phyloP scores from a whole-genome alignment of 2,329 filamentous ascomycete species.

The Sporothrix brunneoviolacea region DNA sequence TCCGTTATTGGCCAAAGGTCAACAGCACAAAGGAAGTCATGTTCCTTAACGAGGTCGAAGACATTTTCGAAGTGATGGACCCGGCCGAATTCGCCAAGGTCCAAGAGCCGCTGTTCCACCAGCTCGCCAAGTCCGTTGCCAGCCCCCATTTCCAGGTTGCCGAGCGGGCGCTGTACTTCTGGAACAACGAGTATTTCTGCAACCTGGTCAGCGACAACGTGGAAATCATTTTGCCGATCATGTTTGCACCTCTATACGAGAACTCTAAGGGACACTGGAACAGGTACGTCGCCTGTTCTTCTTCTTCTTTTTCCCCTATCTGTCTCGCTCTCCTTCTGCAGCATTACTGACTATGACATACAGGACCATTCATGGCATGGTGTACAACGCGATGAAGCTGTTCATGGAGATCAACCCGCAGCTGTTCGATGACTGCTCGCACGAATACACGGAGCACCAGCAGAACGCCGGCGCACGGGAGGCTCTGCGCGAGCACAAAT shows the following conservation, averaged over 20 bases:
- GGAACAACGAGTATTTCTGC: slow-evolving; percentile 99
- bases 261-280: slow-evolving; percentile 99
- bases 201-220: slow-evolving; percentile 99
- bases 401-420: slow-evolving; percentile 99
- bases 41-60: slow-evolving; percentile 98
- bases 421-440: slow-evolving; percentile 96
- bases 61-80: slow-evolving; percentile 99
- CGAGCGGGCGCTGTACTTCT: slow-evolving; percentile 95
- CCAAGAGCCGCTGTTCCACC: slow-evolving; percentile 94
- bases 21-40: slow-evolving; percentile 99
- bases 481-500: slow-evolving; percentile 74
- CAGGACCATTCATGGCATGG: slow-evolving; percentile 99
- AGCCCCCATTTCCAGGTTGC: slow-evolving; percentile 99
- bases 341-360: background rate
- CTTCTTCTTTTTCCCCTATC: background rate
- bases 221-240: slow-evolving; percentile 95
- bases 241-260: slow-evolving; percentile 97
- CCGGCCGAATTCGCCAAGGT: slow-evolving; percentile 98
- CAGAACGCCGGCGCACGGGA: slow-evolving; percentile 84
- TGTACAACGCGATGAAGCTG: slow-evolving; percentile 99
- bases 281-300: slow-evolving; percentile 46
- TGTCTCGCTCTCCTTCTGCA: background rate
- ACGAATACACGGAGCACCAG: slow-evolving; percentile 95
- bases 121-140: slow-evolving; percentile 93
- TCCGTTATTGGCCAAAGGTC: slow-evolving; percentile 98